These are phyloP conservation scores for Nothopassalora personata DNA, from an alignment of 2,329 filamentous ascomycete genomes.

Conservation along the genomic window DNA sequence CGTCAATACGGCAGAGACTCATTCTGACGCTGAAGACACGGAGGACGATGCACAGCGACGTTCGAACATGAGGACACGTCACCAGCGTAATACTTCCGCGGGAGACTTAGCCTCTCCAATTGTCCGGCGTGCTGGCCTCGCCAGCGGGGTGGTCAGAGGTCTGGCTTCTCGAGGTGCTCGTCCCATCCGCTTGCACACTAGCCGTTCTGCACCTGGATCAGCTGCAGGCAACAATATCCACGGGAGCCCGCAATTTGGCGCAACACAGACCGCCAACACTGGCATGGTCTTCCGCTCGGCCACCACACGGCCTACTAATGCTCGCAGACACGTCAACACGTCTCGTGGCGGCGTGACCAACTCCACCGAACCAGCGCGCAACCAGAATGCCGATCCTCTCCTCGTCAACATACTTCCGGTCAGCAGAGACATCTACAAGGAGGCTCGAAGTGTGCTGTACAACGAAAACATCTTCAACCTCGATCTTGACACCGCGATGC, in stretches of 20 bases:
- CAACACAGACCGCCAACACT: background rate
- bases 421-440: conserved; percentile 37
- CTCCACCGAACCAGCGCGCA: conserved; percentile 16
- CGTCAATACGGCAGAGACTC: background rate
- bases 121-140: background rate
- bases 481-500: conserved; percentile 34
- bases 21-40: background rate
- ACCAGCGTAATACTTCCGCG: background rate
- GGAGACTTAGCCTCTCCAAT: background rate
- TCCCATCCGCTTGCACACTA: conserved; percentile 3
- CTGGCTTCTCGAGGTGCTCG: conserved; percentile 1
- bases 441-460: conserved; percentile 40
- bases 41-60: background rate
- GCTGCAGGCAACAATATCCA: background rate
- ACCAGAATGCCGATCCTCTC: conserved; percentile 33
- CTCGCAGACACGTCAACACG: background rate
- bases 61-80: background rate
- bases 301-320: background rate
- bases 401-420: conserved; percentile 36
- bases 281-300: background rate
- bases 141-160: background rate
- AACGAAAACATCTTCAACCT: conserved; percentile 38
- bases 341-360: background rate
- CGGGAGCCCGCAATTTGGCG: background rate
- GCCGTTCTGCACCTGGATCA: conserved; percentile 4